Base-by-base conservation (phyloP, 345 rosid species). In the Turritis glabra region DNA sequence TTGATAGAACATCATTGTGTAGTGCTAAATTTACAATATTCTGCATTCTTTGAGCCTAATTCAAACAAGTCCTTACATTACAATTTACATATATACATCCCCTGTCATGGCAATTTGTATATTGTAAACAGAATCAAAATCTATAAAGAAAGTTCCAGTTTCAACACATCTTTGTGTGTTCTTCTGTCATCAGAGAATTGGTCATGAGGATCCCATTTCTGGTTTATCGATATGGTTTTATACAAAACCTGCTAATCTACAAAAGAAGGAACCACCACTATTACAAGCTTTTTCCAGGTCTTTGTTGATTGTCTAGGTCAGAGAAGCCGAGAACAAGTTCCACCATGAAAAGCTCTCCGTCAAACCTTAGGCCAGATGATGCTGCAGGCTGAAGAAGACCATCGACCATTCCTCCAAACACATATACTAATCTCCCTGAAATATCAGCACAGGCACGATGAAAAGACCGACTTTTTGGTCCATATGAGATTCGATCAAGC, bases 331-430 rank as follows among this genome's bases (percentile, higher is more conserved):
- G 87, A 64, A 82, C 54, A 71, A 89, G 87, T 58, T 90, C 95
- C 38, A 88, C 87, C 33, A 90, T 79, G 60, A 90, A 89, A 29
- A 90, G 88, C 83, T 92, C 97, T 22, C 90, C 92, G 21, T 90
- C 89, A 35, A 95, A 95, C 68, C 84, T 62, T 65, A 95, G 78
- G 64, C 90, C 93, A 12, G 82, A 66, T 12, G 84, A 12, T 47
- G 82, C 97, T 15, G 69, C 82, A 48, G 87, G 86, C 26, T 85
- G 89, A 77, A 74, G 67, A 30, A 79, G 27, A 40, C 90, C 96
- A 74, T 95, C 89, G 13, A 89, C 90, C 99, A 91, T 95, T 38
- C 99, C 99, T 1, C 99, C 99, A 69, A 81, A 89, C 70, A 92
- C 82, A 68, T 83, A 92, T 69, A 95, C 53, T 69, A 76, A 83